Evolutionary conservation across 176 grass and related monocot genomes (phyloP).

Genomic region (Olyra latifolia): DNA sequence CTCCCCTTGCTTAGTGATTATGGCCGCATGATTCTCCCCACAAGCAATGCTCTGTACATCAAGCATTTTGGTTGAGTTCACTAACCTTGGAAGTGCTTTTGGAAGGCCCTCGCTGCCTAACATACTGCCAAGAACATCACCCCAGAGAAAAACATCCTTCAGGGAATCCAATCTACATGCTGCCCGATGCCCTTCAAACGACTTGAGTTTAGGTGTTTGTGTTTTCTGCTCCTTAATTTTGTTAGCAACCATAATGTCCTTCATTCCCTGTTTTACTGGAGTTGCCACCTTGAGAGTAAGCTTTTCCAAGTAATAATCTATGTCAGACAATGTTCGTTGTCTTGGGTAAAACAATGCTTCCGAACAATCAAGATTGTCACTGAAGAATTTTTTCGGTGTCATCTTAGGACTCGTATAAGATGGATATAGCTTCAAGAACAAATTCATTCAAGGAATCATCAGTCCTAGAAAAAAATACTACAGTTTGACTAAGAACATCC

Average conservation of each 20-base stretch:
- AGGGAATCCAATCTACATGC: constrained; percentile 60
- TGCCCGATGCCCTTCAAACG: constrained; percentile 50
- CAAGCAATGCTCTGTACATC: constrained; percentile 80
- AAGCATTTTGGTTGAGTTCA: constrained; percentile 70
- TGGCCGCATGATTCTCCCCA: constrained; percentile 65
- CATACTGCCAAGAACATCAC: constrained; percentile 57
- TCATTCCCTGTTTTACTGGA: constrained; percentile 51
- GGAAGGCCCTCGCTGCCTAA: constrained; percentile 40
- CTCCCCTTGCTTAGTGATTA: constrained; percentile 89
- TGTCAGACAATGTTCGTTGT: constrained; percentile 59
- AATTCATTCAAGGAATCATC: constrained; percentile 27
- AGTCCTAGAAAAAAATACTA: not conserved
- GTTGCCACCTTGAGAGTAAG: constrained; percentile 54
- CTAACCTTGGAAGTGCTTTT: constrained; percentile 64
- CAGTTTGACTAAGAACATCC: not conserved
- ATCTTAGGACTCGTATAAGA: constrained; percentile 59
- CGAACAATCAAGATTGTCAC: constrained; percentile 53
- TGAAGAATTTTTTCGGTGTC: constrained; percentile 40
- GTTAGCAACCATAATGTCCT: constrained; percentile 46
- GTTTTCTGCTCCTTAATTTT: constrained; percentile 39
- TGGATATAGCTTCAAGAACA: constrained; percentile 64
- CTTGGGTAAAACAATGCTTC: constrained; percentile 71
- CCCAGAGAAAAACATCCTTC: constrained; percentile 97
- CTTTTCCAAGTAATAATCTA: constrained; percentile 66
- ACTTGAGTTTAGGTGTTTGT: constrained; percentile 51